A percentile compares a stretch with the other conserved stretches of the same genome.
phyloP scores from a whole-genome alignment of 805 yeast species.

The Candida xyloterini region DNA sequence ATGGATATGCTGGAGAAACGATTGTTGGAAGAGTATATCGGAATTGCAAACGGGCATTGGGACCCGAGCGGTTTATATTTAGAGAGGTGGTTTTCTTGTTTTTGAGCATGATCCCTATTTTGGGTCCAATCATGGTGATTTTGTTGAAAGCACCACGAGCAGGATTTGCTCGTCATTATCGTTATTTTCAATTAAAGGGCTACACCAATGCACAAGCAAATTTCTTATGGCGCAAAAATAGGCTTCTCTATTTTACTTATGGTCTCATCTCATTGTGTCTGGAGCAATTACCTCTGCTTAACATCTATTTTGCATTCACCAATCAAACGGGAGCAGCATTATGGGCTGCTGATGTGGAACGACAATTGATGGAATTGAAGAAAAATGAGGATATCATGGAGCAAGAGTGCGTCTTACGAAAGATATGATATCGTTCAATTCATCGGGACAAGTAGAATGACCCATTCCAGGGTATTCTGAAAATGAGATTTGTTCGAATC shows the following conservation, averaged over 20 bases:
- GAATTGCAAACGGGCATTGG: conserved; percentile 18
- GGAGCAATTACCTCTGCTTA: conserved; percentile 53
- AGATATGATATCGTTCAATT: conserved; percentile 50
- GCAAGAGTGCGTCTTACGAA: conserved; percentile 41
- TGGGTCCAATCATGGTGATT: conserved; percentile 56
- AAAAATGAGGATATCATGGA: not conserved
- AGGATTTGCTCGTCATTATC: conserved; percentile 48
- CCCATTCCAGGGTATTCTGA: conserved; percentile 59
- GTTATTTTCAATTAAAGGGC: conserved; percentile 59
- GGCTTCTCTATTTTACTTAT: conserved; percentile 40
- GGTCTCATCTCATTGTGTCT: conserved; percentile 51
- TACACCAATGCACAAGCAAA: conserved; percentile 41
- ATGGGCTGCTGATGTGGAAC: conserved; percentile 51
- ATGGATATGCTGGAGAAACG: conserved; percentile 30
- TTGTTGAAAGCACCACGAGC: conserved; percentile 51
- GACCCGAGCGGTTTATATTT: conserved; percentile 41
- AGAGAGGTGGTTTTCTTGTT: conserved; percentile 36
- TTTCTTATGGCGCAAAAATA: conserved; percentile 34
- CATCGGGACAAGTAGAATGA: conserved; percentile 69
- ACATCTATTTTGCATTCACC: conserved; percentile 54
- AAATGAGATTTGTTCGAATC: conserved; percentile 46
- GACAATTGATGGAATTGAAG: conserved; percentile 6
- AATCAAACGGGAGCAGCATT: conserved; percentile 61
- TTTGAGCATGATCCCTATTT: conserved; percentile 49
- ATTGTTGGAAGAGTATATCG: conserved; percentile 21